Evolutionary conservation across 148 eudicot genomes (phyloP).

Genomic region (Rhododendron kiyosumense): DNA sequence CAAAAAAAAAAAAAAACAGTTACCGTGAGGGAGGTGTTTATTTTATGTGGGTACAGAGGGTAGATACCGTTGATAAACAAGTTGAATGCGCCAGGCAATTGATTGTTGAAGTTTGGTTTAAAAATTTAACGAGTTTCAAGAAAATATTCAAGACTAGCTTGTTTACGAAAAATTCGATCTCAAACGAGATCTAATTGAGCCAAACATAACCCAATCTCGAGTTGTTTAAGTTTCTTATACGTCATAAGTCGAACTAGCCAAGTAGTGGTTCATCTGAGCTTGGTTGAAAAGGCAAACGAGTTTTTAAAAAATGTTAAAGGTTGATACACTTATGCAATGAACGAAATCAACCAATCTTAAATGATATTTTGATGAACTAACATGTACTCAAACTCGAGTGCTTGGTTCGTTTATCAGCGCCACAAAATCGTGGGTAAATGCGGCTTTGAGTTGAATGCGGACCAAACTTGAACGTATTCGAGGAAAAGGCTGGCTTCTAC

Average conservation of each 20-base stretch:
- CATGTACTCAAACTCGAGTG: background rate
- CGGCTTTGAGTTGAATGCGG: too few relatives aligned
- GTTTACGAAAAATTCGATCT: background rate
- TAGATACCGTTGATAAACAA: too few relatives aligned
- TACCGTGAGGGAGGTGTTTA: too few relatives aligned
- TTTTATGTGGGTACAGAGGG: background rate
- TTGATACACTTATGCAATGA: background rate
- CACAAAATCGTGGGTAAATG: too few relatives aligned
- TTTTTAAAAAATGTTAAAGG: background rate
- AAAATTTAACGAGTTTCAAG: background rate
- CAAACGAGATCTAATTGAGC: background rate
- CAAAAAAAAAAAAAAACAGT: too few relatives aligned
- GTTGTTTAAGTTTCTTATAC: background rate
- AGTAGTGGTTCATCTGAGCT: background rate
- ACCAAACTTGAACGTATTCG: background rate
- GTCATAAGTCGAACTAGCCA: background rate
- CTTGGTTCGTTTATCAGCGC: background rate
- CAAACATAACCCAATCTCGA: background rate
- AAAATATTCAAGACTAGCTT: background rate
- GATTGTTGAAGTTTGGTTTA: background rate
- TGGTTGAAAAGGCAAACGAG: background rate
- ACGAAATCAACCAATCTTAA: too few relatives aligned
- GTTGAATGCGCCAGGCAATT: too few relatives aligned
- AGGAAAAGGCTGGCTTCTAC: background rate
- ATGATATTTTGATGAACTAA: too few relatives aligned